Evolutionary conservation across 441 rosid species (phyloP).

Genomic region (Arabidopsis hybrid): DNA sequence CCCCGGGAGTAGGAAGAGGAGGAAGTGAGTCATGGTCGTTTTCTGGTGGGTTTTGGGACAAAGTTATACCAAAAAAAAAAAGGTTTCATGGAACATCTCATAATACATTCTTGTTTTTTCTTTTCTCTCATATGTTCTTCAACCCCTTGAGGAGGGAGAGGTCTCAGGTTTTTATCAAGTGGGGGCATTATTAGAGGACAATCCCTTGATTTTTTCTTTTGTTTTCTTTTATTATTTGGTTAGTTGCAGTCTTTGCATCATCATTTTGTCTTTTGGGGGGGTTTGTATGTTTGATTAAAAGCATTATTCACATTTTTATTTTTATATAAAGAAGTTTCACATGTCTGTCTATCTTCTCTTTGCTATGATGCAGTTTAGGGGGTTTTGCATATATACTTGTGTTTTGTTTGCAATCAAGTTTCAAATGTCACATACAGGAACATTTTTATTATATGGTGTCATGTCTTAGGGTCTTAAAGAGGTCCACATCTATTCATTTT

Average conservation of each 20-base stretch:
- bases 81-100: constrained; percentile 38
- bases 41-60: constrained; percentile 37
- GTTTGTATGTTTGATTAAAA: constrained; percentile 44
- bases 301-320: constrained; percentile 41
- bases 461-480: constrained; percentile 29
- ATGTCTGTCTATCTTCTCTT: constrained; percentile 12
- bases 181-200: constrained; percentile 43
- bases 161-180: constrained; percentile 43
- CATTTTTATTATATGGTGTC: constrained; percentile 29
- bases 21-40: constrained; percentile 26
- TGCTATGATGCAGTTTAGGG: constrained; percentile 1
- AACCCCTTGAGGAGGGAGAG: constrained; percentile 30
- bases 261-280: constrained; percentile 44
- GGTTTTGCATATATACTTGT: constrained; percentile 25
- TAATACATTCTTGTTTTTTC: constrained; percentile 37
- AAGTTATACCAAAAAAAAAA: constrained; percentile 24
- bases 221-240: constrained; percentile 22
- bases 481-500: not conserved
- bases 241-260: constrained; percentile 50
- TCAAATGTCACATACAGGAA: constrained; percentile 11
- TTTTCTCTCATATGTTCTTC: constrained; percentile 34
- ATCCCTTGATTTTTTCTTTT: constrained; percentile 37
- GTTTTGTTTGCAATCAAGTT: constrained; percentile 6
- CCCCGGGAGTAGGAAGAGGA: constrained; percentile 30
- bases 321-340: constrained; percentile 38